These are phyloP conservation scores for Echinosophora koreensis DNA, from an alignment of 306 rosid species.

Conservation along the genomic window DNA sequence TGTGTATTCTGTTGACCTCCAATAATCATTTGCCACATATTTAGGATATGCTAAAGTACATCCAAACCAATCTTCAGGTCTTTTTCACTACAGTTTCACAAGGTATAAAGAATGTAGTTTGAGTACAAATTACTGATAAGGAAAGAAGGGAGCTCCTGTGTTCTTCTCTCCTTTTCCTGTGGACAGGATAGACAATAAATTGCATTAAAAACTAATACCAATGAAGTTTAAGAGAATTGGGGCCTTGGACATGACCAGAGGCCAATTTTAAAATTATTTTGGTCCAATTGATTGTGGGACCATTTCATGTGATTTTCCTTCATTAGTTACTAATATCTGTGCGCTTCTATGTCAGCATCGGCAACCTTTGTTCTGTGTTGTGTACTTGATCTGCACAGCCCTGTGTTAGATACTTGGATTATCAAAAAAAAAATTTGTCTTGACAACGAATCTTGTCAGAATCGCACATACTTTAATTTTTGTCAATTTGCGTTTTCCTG, in stretches of 20 bases:
- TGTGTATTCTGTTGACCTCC: constrained; percentile 8
- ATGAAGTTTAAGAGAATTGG: not conserved
- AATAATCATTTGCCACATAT: not conserved
- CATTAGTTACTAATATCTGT: constrained; percentile 40
- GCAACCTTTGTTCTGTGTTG: constrained; percentile 42
- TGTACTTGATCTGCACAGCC: constrained; percentile 6
- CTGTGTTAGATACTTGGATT: not conserved
- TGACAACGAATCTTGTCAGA: too few species aligned
- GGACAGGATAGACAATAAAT: not conserved
- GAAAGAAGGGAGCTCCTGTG: not conserved
- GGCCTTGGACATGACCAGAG: constrained; percentile 44
- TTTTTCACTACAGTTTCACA: not conserved
- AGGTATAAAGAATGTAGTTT: not conserved
- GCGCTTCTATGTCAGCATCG: constrained; percentile 39
- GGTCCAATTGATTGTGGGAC: constrained; percentile 44
- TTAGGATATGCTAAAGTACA: not conserved
- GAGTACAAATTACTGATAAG: not conserved
- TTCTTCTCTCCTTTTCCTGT: constrained; percentile 8
- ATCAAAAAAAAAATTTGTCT: too few species aligned
- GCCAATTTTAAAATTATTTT: constrained; percentile 40
- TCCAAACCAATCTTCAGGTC: not conserved
- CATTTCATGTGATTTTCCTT: constrained; percentile 37
- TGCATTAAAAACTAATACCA: constrained; percentile 5
- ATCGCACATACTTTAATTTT: too few species aligned
- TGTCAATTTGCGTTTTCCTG: too few species aligned